Evolutionary conservation across 805 yeast species (phyloP), one percentile per base, ranked within the genome.

Genomic region (Zygoascus bituminiphila): DNA sequence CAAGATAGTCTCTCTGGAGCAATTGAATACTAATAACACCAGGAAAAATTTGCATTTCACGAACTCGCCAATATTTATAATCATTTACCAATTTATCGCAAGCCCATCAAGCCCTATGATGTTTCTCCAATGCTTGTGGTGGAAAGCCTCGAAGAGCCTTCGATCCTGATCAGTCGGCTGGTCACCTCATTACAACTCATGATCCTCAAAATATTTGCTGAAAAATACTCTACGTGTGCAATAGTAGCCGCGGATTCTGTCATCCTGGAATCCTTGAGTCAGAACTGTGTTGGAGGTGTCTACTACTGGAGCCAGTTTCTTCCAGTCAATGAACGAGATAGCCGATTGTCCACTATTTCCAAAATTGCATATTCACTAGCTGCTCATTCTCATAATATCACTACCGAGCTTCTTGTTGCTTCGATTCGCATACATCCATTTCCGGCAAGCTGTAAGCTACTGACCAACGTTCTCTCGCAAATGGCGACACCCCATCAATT

Each of bases 311-410:
- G 29, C 12, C 25, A 23, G 29, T 39, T 22, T 39, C 42, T 39
- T 9, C 29, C 25, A 12, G 29, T 39, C 4, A 17, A 23, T 21
- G 42, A 39, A 10, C 15, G 29, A 9, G 26, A 22, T 2, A 23
- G 19, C 25, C 25, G 42, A 7, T 20, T 39, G 10, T 2, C 9
- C 5, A 39, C 42, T n/a, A 14, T 39, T 15, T 21, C 42, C 14
- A 39, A 39, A 21, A n/a, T 39, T 20, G 42, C 42, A 39, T 39
- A 39, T 19, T n/a, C 25, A n/a, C 15, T 39, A 4, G 15, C 42
- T 39, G 10, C 29, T 21, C 29, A n/a, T 21, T 4, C 5, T 12
- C 15, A 23, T 22, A 39, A n/a, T 21, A 12, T 39, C 10, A 22
- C 25, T n/a, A 22, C 29, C 5, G 25, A 21, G 25, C 20, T 39